phyloP scores from a whole-genome alignment of 805 yeast species.

The Cyberlindnera meyerae region DNA sequence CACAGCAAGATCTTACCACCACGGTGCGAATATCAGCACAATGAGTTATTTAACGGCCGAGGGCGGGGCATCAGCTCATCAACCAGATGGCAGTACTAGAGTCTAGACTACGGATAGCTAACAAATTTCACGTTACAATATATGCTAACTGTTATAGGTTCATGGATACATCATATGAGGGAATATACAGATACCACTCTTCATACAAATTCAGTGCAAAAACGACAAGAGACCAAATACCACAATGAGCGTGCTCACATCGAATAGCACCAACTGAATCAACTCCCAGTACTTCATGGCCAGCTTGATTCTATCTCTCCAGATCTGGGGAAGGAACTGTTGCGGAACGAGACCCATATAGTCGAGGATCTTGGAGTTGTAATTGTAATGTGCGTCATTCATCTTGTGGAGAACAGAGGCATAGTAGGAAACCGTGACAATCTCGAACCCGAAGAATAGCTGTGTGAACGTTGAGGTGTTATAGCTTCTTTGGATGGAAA shows the following conservation, averaged over 20 bases:
- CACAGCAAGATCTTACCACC: too few species aligned
- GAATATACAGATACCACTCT: too few species aligned
- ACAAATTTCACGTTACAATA: too few species aligned
- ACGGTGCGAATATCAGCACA: too few species aligned
- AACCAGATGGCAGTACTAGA: too few species aligned
- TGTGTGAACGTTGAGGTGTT: conserved; percentile 13
- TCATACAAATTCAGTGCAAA: conserved; percentile 7
- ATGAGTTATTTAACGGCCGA: conserved; percentile 3
- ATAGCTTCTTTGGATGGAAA: conserved; percentile 11
- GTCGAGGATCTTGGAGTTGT: conserved; percentile 19
- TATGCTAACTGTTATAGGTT: conserved; percentile 6
- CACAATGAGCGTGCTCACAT: conserved; percentile 19
- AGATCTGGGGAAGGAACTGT: conserved; percentile 10
- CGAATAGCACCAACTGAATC: conserved; percentile 21
- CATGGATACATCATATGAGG: neutral
- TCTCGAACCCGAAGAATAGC: conserved; percentile 18
- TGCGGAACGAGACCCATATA: conserved; percentile 22
- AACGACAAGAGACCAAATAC: conserved; percentile 20
- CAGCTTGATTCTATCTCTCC: conserved; percentile 21
- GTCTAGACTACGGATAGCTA: too few species aligned
- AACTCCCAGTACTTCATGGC: conserved; percentile 24
- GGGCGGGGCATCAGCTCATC: too few species aligned
- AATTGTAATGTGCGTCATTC: conserved; percentile 22
- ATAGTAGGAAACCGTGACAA: conserved; percentile 16
- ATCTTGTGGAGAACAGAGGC: conserved; percentile 13